phyloP scores from a whole-genome alignment of 2,329 filamentous ascomycete genomes.

The Pleoardoris graminearum region DNA sequence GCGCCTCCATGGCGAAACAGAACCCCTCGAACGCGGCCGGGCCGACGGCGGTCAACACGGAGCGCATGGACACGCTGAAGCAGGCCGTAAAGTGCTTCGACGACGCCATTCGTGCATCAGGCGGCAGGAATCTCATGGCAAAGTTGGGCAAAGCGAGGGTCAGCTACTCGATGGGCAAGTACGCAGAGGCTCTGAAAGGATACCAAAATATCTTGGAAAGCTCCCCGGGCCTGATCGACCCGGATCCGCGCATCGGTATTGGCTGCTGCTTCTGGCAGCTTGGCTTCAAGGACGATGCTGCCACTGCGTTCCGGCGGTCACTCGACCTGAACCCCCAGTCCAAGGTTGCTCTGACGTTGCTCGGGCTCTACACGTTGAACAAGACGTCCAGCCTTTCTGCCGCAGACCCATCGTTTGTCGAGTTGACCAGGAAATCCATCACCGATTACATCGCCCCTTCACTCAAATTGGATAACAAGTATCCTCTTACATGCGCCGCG shows the following conservation, averaged over 20 bases:
- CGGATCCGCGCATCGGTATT: conserved; percentile 93
- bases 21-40: conserved; percentile 70
- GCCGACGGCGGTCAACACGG: conserved; percentile 66
- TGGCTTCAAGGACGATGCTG: conserved; percentile 91
- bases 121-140: conserved; percentile 88
- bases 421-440: conserved; percentile 90
- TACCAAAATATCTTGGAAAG: conserved; percentile 88
- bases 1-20: conserved; percentile 72
- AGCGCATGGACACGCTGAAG: conserved; percentile 77
- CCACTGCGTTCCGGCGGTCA: conserved; percentile 83
- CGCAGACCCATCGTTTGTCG: conserved; percentile 81
- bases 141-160: conserved; percentile 86
- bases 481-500: conserved; percentile 85
- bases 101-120: conserved; percentile 83
- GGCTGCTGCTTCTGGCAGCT: conserved; percentile 98
- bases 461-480: conserved; percentile 89
- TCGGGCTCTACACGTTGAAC: conserved; percentile 88
- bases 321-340: conserved; percentile 81
- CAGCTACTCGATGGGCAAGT: conserved; percentile 83
- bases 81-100: conserved; percentile 92
- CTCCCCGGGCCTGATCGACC: conserved; percentile 86
- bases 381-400: conserved; percentile 80
- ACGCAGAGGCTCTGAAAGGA: conserved; percentile 75
- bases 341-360: conserved; percentile 85
- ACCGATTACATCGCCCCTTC: conserved; percentile 91